These are phyloP conservation scores for Saturnispora sanitii DNA, from an alignment of 805 yeast genomes.

Conservation along the genomic window DNA sequence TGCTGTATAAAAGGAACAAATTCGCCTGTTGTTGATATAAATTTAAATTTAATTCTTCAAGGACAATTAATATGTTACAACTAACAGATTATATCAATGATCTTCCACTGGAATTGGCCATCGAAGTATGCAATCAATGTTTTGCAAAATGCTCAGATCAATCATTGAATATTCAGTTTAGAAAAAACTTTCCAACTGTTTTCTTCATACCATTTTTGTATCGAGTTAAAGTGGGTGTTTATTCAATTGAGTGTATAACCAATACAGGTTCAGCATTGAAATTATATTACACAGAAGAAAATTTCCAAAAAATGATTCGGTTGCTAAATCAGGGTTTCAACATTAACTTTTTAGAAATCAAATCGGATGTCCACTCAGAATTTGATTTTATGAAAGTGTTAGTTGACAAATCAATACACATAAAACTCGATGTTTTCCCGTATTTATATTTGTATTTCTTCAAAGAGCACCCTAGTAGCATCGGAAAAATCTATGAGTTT, in stretches of 20 bases:
- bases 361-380: not conserved
- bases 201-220: slow-evolving; percentile 3
- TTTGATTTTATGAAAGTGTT: not conserved
- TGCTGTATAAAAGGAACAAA: too few species aligned
- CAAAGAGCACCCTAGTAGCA: not conserved
- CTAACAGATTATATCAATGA: not conserved
- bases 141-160: slow-evolving; percentile 6
- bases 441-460: slow-evolving; percentile 4
- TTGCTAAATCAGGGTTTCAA: slow-evolving; percentile 1
- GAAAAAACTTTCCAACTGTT: not conserved
- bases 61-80: not conserved
- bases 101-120: slow-evolving; percentile 2
- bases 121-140: slow-evolving; percentile 3
- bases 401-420: not conserved
- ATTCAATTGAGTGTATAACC: slow-evolving; percentile 1
- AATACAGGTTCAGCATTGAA: slow-evolving; percentile 1
- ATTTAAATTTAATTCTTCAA: too few species aligned
- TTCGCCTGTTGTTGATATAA: too few species aligned
- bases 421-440: not conserved
- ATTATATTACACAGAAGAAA: not conserved
- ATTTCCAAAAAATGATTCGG: not conserved
- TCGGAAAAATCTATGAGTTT: not conserved
- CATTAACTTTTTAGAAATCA: not conserved
- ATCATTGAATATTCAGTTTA: not conserved
- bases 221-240: not conserved